A percentile compares a stretch with the other conserved stretches of the same genome.
These are phyloP conservation scores for Puccinia brachypodii DNA, from an alignment of 1,284 basidiomycete genomes.

Conservation along the genomic window DNA sequence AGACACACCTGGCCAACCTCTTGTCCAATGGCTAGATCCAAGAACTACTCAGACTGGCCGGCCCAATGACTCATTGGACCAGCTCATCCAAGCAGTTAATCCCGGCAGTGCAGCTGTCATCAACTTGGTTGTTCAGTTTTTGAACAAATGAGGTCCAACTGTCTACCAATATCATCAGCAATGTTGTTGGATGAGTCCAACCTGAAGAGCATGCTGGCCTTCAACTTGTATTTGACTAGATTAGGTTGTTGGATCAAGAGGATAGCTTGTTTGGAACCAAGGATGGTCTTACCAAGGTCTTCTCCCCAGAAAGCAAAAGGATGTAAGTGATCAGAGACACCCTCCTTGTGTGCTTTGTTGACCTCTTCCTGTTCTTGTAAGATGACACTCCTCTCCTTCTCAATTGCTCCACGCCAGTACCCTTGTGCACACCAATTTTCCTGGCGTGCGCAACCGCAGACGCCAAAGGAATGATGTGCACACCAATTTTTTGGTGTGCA, in stretches of 20 bases:
- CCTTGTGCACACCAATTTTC: too few relatives aligned
- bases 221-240: slow-evolving; percentile 88
- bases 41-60: too few relatives aligned
- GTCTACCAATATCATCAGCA: slow-evolving; percentile 97
- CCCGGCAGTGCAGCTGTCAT: too few relatives aligned
- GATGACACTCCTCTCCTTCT: slow-evolving; percentile 96
- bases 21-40: too few relatives aligned
- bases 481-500: too few relatives aligned
- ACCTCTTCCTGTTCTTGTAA: slow-evolving; percentile 98
- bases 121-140: too few relatives aligned
- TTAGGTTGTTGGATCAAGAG: slow-evolving; percentile 91
- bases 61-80: too few relatives aligned
- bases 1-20: too few relatives aligned
- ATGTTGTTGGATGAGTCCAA: slow-evolving; percentile 93
- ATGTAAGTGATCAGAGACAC: slow-evolving; percentile 98
- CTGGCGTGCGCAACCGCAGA: too few relatives aligned
- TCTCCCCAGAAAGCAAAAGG: slow-evolving; percentile 90
- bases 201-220: slow-evolving; percentile 84
- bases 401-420: slow-evolving; percentile 77
- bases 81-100: too few relatives aligned
- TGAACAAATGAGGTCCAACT: too few relatives aligned
- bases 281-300: slow-evolving; percentile 93
- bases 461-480: too few relatives aligned
- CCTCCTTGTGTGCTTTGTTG: slow-evolving; percentile 96
- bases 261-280: slow-evolving; percentile 95